These are phyloP conservation scores for Microdochium paspali DNA, from an alignment of 2,329 filamentous ascomycete genomes.

Conservation along the genomic window DNA sequence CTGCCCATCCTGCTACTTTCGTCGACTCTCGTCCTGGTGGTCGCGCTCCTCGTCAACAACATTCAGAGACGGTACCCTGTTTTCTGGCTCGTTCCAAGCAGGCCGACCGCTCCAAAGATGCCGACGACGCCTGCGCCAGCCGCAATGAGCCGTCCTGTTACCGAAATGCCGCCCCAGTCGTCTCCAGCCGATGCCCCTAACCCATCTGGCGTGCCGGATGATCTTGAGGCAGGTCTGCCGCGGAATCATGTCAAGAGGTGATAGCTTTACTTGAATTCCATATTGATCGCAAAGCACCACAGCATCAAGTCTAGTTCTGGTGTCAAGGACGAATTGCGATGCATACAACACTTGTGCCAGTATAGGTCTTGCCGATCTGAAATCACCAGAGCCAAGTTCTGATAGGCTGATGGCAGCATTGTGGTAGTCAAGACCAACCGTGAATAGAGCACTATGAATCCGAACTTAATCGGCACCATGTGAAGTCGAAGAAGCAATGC, in stretches of 20 bases:
- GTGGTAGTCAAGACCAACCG: no score
- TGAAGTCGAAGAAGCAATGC: no score
- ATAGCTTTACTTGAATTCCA: background rate
- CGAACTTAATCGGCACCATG: no score
- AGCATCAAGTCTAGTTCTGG: no score
- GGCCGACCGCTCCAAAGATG: background rate
- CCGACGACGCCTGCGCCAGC: background rate
- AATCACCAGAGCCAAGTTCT: no score
- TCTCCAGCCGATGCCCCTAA: background rate
- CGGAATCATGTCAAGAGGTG: background rate
- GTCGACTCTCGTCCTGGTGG: constrained; percentile 48
- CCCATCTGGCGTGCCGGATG: background rate
- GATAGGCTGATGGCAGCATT: no score
- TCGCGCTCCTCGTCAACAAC: constrained; percentile 61
- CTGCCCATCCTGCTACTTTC: constrained; percentile 54
- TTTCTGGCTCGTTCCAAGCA: constrained; percentile 47
- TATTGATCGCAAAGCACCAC: no score
- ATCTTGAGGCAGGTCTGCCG: background rate
- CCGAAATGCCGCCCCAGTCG: background rate
- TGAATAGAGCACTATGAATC: no score
- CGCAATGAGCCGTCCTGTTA: background rate
- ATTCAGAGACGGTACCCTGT: constrained; percentile 55
- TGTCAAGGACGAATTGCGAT: no score
- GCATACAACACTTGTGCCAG: no score
- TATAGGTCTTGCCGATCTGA: no score